Conservation (phyloP, 441 rosid genomes). For the Syzygium malaccense region DNA sequence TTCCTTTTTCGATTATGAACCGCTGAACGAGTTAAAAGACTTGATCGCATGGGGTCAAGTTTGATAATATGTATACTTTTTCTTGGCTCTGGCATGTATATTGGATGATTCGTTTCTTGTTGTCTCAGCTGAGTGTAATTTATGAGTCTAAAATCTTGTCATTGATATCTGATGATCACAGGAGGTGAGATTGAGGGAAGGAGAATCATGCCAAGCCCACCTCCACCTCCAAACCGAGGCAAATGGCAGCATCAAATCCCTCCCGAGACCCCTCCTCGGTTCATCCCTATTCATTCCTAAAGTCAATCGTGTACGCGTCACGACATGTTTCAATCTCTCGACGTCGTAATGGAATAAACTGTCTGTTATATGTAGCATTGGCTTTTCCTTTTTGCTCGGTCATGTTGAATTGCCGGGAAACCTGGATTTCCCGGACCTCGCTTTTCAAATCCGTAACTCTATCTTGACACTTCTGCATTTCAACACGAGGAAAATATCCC, state of each 20-base stretch:
- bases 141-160: neutral
- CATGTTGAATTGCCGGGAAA: neutral
- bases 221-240: neutral
- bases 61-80: neutral
- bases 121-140: neutral
- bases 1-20: neutral
- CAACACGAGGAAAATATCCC: neutral
- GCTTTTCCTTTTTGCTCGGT: neutral
- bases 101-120: neutral
- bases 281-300: neutral
- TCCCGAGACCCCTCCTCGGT: neutral
- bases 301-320: neutral
- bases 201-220: neutral
- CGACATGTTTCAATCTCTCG: neutral
- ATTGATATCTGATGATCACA: neutral
- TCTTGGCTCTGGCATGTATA: neutral
- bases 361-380: fast-evolving
- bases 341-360: neutral
- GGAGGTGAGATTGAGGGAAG: neutral
- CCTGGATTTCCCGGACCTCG: neutral
- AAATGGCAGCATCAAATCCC: neutral
- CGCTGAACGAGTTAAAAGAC: neutral
- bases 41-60: neutral
- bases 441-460: neutral
- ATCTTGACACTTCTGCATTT: neutral